phyloP scores from a whole-genome alignment of 75 land plant species.

The Azolla pinnata region DNA sequence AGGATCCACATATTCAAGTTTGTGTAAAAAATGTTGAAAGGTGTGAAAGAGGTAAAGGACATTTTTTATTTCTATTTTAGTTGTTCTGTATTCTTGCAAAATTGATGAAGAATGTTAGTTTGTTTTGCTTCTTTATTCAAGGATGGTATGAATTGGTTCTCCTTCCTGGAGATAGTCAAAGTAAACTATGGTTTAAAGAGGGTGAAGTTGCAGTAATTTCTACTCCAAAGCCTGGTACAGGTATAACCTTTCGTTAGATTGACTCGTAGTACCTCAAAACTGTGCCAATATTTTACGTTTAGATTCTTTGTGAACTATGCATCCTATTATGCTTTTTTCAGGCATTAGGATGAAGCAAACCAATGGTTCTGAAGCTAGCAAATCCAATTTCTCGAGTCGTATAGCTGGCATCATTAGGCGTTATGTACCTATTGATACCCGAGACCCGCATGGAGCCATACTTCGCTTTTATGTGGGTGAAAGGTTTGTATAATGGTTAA shows the following conservation, averaged over 20 bases:
- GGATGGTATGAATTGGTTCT: conserved; percentile 94
- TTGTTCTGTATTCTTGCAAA: too few relatives aligned
- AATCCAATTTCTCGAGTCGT: conserved; percentile 51
- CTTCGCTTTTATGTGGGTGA: conserved; percentile 87
- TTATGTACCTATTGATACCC: conserved; percentile 73
- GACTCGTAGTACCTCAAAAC: neutral
- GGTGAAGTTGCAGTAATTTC: conserved; percentile 95
- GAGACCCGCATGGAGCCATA: conserved; percentile 80
- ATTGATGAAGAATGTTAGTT: too few relatives aligned
- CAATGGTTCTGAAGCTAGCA: conserved; percentile 11
- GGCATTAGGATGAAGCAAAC: conserved; percentile 47
- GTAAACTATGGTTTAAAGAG: conserved; percentile 77
- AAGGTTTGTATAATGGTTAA: conserved; percentile 25
- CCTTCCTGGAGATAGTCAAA: conserved; percentile 48
- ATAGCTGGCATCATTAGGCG: conserved; percentile 86
- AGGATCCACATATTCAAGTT: conserved; percentile 63
- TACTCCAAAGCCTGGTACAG: conserved; percentile 76
- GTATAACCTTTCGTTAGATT: conserved; percentile 32
- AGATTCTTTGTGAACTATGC: too few relatives aligned
- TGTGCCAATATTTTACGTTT: too few relatives aligned
- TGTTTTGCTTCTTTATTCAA: too few relatives aligned
- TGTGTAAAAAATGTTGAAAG: conserved; percentile 66
- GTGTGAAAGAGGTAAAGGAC: conserved; percentile 87
- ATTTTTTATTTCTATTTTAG: too few relatives aligned
- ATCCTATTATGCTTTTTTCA: neutral